phyloP scores from a whole-genome alignment of 75 land plant genomes.

The Larix kaempferi region DNA sequence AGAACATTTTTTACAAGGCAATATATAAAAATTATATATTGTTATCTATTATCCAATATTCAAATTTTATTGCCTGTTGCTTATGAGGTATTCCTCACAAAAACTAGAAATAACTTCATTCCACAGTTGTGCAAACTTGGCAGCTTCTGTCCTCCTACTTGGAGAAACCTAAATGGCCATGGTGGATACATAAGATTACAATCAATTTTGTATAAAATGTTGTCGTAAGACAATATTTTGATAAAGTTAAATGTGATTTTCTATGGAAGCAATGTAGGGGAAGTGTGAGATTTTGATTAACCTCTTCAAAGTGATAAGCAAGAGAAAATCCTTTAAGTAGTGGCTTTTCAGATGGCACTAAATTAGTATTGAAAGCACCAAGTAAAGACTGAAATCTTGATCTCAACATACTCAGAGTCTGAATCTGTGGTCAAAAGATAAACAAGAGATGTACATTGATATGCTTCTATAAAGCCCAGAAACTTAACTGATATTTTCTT shows the following conservation, averaged over 20 bases:
- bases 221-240: too few relatives aligned
- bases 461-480: neutral
- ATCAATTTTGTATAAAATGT: neutral
- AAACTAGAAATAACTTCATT: conserved; percentile 94
- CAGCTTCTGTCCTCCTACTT: conserved; percentile 79
- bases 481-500: too few relatives aligned
- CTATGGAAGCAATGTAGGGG: too few relatives aligned
- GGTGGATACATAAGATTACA: neutral
- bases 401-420: conserved; percentile 95
- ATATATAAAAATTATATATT: neutral
- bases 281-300: conserved; percentile 8
- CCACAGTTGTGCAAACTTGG: conserved; percentile 98
- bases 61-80: conserved; percentile 65
- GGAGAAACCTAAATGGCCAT: conserved; percentile 37
- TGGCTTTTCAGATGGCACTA: conserved; percentile 77
- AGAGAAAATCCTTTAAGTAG: conserved; percentile 63
- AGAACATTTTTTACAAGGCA: neutral
- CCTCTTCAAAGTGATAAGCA: conserved; percentile 70
- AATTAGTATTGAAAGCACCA: conserved; percentile 79
- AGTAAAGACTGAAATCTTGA: conserved; percentile 92
- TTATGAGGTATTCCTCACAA: conserved; percentile 94
- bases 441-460: neutral
- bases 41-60: neutral
- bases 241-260: too few relatives aligned
- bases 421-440: conserved; percentile 46